These are phyloP conservation scores for Wickerhamiella occidentalis DNA, from an alignment of 805 yeast species.

Conservation along the genomic window DNA sequence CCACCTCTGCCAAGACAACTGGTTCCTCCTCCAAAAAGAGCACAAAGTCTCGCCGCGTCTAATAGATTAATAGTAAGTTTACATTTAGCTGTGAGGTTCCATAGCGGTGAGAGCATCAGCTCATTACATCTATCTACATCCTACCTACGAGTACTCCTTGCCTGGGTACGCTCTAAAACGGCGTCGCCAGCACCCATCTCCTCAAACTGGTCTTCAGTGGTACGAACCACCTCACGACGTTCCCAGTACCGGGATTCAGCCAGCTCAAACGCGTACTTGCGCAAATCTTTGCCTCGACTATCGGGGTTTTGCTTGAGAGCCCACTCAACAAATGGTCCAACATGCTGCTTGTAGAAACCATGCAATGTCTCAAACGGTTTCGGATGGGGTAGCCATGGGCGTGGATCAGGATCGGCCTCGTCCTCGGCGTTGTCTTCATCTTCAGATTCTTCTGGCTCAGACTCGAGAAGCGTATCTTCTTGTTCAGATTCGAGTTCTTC, in stretches of 20 bases:
- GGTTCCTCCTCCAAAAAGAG: slow-evolving; percentile 1
- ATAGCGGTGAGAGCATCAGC: too few relatives aligned
- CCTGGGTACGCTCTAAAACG: slow-evolving; percentile 26
- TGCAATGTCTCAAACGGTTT: slow-evolving; percentile 80
- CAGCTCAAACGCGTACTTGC: slow-evolving; percentile 77
- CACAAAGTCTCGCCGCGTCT: slow-evolving; percentile 10
- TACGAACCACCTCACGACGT: slow-evolving; percentile 82
- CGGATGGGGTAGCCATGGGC: slow-evolving; percentile 97
- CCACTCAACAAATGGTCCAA: slow-evolving; percentile 84
- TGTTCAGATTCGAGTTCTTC: slow-evolving; percentile 67
- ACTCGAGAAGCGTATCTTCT: slow-evolving; percentile 38
- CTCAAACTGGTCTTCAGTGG: slow-evolving; percentile 79
- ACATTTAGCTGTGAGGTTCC: neutral
- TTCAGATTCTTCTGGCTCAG: slow-evolving; percentile 40
- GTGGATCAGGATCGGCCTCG: slow-evolving; percentile 70
- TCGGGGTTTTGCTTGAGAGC: slow-evolving; percentile 75
- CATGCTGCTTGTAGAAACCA: slow-evolving; percentile 74
- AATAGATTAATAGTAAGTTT: neutral
- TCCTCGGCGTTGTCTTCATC: slow-evolving; percentile 49
- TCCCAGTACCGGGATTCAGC: slow-evolving; percentile 98
- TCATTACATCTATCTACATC: too few relatives aligned
- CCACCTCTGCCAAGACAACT: slow-evolving; percentile 2
- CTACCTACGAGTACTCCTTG: neutral
- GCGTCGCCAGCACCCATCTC: slow-evolving; percentile 85
- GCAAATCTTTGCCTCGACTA: slow-evolving; percentile 79